Evolutionary conservation across 1,284 basidiomycete species (phyloP).

Genomic region (Rugosomyces carneus): DNA sequence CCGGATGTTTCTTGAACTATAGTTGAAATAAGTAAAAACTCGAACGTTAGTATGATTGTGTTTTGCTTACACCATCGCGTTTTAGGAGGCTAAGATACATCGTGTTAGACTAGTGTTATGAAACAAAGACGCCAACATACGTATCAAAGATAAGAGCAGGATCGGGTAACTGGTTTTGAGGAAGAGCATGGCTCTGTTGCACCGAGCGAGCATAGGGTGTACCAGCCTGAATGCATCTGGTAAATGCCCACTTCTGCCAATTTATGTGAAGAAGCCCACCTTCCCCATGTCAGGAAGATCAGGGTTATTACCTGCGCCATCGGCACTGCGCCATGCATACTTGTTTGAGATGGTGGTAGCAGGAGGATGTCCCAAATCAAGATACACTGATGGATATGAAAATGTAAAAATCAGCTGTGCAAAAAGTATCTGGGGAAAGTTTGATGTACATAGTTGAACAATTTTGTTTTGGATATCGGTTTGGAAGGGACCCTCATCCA

Average conservation of each 20-base stretch:
- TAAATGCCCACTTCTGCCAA: neutral
- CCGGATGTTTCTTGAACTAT: constrained; percentile 72
- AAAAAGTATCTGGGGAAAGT: neutral
- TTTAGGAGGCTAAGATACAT: constrained; percentile 37
- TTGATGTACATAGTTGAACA: constrained; percentile 48
- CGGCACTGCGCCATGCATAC: constrained; percentile 63
- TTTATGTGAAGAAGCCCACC: constrained; percentile 18
- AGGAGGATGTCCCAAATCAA: constrained; percentile 73
- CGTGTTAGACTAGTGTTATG: constrained; percentile 4
- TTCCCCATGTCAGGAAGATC: constrained; percentile 66
- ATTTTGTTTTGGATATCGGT: constrained; percentile 46
- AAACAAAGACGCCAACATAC: constrained; percentile 22
- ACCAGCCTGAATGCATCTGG: constrained; percentile 37
- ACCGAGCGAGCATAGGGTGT: constrained; percentile 75
- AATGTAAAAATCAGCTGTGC: neutral
- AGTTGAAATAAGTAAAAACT: neutral
- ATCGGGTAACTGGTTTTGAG: constrained; percentile 66
- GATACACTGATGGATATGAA: constrained; percentile 63
- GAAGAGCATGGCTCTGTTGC: constrained; percentile 61
- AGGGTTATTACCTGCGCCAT: constrained; percentile 73
- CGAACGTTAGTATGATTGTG: neutral
- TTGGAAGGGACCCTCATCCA: constrained; percentile 45
- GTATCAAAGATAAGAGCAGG: constrained; percentile 75
- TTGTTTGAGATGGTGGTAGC: constrained; percentile 55
- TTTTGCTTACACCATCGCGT: constrained; percentile 45